These are phyloP conservation scores for Cordyceps cicadae DNA, from an alignment of 2,329 filamentous ascomycete species.

Conservation along the genomic window DNA sequence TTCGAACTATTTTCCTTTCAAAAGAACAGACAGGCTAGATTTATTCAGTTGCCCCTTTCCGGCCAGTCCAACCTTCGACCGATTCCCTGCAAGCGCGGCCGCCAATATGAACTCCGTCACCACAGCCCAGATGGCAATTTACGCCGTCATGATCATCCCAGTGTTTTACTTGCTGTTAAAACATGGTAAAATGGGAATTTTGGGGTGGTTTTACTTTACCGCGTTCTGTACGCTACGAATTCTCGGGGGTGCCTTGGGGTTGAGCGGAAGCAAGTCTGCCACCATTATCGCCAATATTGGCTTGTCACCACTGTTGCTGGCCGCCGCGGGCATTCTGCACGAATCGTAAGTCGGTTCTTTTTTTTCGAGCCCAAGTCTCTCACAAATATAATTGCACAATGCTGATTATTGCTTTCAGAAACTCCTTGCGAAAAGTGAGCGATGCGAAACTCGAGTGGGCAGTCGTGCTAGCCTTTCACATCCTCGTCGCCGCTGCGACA, in stretches of 20 bases:
- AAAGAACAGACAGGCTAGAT: not conserved
- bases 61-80: not conserved
- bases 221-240: slow-evolving; percentile 31
- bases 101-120: slow-evolving; percentile 15
- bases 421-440: not conserved
- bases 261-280: slow-evolving; percentile 22
- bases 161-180: slow-evolving; percentile 23
- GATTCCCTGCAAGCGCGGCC: not conserved
- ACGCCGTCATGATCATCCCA: slow-evolving; percentile 24
- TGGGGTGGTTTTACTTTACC: slow-evolving; percentile 32
- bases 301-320: slow-evolving; percentile 28
- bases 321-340: slow-evolving; percentile 25
- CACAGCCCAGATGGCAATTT: slow-evolving; percentile 27
- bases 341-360: slow-evolving; percentile 22
- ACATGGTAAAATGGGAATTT: slow-evolving; percentile 26
- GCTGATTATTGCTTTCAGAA: not conserved
- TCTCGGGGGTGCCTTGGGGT: slow-evolving; percentile 23
- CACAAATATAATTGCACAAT: not conserved
- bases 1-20: not conserved
- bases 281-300: slow-evolving; percentile 30
- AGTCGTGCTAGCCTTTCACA: not conserved
- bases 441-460: slow-evolving; percentile 8
- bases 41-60: not conserved
- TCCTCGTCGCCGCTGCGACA: slow-evolving; percentile 7
- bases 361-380: accelerated